Base-by-base conservation (phyloP, 805 yeast species). In the Candida nonsorbophila region DNA sequence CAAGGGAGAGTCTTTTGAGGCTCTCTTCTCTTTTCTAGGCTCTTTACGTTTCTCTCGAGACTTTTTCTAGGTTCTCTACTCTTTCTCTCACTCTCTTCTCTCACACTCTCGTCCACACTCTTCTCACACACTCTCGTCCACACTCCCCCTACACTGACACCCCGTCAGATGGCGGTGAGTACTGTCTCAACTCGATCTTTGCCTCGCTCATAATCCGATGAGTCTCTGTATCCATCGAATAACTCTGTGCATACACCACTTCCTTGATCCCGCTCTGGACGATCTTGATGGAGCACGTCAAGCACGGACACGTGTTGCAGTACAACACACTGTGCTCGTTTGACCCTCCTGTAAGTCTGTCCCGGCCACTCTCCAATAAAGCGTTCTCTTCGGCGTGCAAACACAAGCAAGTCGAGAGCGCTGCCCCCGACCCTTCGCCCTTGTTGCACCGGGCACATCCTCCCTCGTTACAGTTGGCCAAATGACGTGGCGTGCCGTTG, bases 381-480 rank as follows among this genome's bases (percentile, higher is more conserved):
- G 98, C 97, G 53, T 92, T 92, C 45, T 92, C 99, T 53, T 92
- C 99, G 0, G 97, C 98, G 53, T 92, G 99, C 19, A 92, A 58
- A 53, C 99, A 92, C 27, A 92, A 57, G 53, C 99, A 92, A 0
- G 97, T 86, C 3, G 81, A 71, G 21, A 90, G 60, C 1, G 71
- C 76, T 2, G 74, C 67, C 3, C 95, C 94, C 20, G 66, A 50
- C 1, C 70, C 67, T 29, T 67, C 67, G 6, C 82, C 88, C 15
- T 71, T 59, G 47, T 92, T 92, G 53, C 99, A 92, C 22, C 98
- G 64, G 4, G 74, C 57, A 55, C 99, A 92, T 1, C 99, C 99
- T 14, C 98, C 98, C 44, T 86, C 90, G 47, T 85, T 88, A 58
- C 99, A 92, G 46, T 92, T 92, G 15, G 67, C 63, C 45, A 86